These are phyloP conservation scores for Ceratocystis cubensis DNA, from an alignment of 2,329 filamentous ascomycete genomes.

Conservation along the genomic window DNA sequence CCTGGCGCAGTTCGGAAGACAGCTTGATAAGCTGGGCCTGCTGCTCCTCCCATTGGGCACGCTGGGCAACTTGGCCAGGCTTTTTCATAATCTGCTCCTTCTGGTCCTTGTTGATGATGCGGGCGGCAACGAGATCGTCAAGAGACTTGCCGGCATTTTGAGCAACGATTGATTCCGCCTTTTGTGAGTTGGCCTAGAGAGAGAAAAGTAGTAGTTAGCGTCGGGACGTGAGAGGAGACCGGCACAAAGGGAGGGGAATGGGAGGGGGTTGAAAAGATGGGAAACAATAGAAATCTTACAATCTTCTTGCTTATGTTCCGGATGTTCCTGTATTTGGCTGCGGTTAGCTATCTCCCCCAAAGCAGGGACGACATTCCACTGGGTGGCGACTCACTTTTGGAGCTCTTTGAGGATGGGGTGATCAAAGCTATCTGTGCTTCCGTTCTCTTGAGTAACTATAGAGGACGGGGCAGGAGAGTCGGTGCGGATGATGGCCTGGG, in stretches of 20 bases:
- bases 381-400: conserved; percentile 55
- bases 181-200: conserved; percentile 52
- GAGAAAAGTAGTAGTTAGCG: background rate
- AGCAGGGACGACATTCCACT: background rate
- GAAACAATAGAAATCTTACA: conserved; percentile 40
- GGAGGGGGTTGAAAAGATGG: background rate
- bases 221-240: background rate
- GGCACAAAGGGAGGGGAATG: background rate
- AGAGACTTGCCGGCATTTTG: conserved; percentile 59
- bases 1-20: conserved; percentile 56
- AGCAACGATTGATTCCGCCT: conserved; percentile 56
- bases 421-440: conserved; percentile 51
- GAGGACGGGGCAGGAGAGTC: conserved; percentile 43
- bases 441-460: conserved; percentile 37
- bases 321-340: conserved; percentile 51
- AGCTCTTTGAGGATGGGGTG: conserved; percentile 76
- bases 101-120: conserved; percentile 70
- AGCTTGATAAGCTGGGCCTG: conserved; percentile 62
- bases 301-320: conserved; percentile 93
- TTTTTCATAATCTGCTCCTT: conserved; percentile 68
- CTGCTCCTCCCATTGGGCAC: conserved; percentile 61
- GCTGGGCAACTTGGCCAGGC: conserved; percentile 54
- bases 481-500: conserved; percentile 42
- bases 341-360: conserved; percentile 20
- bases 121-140: conserved; percentile 56